Evolutionary conservation across 1,284 basidiomycete genomes (phyloP), one percentile per base, ranked within the genome.

Genomic region (Fomitopsis palustris): DNA sequence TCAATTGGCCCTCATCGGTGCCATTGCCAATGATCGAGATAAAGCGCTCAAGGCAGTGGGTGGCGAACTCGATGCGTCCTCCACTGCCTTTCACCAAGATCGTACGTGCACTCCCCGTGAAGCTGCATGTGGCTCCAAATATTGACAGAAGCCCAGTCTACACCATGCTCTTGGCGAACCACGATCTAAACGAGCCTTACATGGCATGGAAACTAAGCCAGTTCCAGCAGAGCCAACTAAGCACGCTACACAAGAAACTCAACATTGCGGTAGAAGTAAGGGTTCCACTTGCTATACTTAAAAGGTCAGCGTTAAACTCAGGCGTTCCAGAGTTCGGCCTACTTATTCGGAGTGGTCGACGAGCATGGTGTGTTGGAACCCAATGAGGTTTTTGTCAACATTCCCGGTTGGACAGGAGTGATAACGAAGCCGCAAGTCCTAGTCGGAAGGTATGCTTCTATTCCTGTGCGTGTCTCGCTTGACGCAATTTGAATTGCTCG

Each of bases 351-450:
- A 0, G 63, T 67, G 0, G 61, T 66, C 4, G 66, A 67, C 29
- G 66, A 67, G 45, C 47, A 62, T 14, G 65, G 63, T 12, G 53
- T 66, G 0, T 60, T 67, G 6, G 60, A 52, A 4, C 56, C 61
- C 1, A 51, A 63, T 52, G 63, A 67, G 37, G 65, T 67, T 12
- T 64, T 63, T 21, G 54, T 67, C 52, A 67, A 65, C 35, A 56
- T 67, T 1, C 66, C 66, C 1, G 56, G 54, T 4, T 60, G 66
- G 17, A 55, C 53, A 16, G 65, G 65, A 0, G 61, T 66, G 1
- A 31, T 67, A 1, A 60, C 61, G 9, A 56, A 61, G 49, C 35
- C 49, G 27, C 55, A 63, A 16, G 61, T 67, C 5, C 8, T 64
- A 1, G 65, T 66, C 4, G 57, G 55, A 6, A 56, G 66, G 66